A percentile compares a stretch with the other conserved stretches of the same genome.
Evolutionary conservation across 1,139 yeast genomes (phyloP).

Genomic region (Candida dubliniensis): DNA sequence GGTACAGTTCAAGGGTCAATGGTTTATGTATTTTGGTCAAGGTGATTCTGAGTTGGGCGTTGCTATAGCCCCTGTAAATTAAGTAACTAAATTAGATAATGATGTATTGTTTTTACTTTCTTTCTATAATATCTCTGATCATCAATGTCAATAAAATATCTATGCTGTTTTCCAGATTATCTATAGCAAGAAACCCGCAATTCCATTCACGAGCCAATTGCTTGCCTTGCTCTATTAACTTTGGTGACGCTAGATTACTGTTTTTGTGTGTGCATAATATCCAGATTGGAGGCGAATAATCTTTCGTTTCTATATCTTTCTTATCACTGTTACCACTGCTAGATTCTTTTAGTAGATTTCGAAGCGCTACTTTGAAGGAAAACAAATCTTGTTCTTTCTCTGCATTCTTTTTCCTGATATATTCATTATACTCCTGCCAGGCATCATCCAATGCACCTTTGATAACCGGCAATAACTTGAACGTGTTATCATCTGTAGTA

Average conservation of each 20-base stretch:
- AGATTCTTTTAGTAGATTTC: slow-evolving; percentile 52
- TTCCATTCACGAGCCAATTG: slow-evolving; percentile 59
- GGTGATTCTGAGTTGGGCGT: slow-evolving; percentile 48
- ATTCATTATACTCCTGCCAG: slow-evolving; percentile 65
- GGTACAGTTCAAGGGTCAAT: slow-evolving; percentile 43
- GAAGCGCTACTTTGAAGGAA: slow-evolving; percentile 57
- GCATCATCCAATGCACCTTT: slow-evolving; percentile 64
- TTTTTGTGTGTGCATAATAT: slow-evolving; percentile 62
- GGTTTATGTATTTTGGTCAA: slow-evolving; percentile 47
- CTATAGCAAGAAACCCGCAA: slow-evolving; percentile 62
- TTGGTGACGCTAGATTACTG: slow-evolving; percentile 58
- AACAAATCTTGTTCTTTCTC: slow-evolving; percentile 69
- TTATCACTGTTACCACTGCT: neutral
- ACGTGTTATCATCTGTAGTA: slow-evolving; percentile 29
- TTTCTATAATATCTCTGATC: slow-evolving; percentile 58
- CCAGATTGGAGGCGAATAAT: slow-evolving; percentile 67
- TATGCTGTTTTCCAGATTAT: slow-evolving; percentile 47
- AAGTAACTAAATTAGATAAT: neutral
- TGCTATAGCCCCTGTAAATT: slow-evolving; percentile 31
- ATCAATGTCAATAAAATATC: slow-evolving; percentile 57
- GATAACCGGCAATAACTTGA: slow-evolving; percentile 47
- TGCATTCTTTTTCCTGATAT: slow-evolving; percentile 53
- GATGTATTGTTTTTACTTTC: slow-evolving; percentile 21
- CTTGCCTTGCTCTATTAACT: slow-evolving; percentile 55
- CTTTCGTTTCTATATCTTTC: slow-evolving; percentile 21